Conservation (phyloP, 2,329 filamentous ascomycete species). For the Penicillium sp. region DNA sequence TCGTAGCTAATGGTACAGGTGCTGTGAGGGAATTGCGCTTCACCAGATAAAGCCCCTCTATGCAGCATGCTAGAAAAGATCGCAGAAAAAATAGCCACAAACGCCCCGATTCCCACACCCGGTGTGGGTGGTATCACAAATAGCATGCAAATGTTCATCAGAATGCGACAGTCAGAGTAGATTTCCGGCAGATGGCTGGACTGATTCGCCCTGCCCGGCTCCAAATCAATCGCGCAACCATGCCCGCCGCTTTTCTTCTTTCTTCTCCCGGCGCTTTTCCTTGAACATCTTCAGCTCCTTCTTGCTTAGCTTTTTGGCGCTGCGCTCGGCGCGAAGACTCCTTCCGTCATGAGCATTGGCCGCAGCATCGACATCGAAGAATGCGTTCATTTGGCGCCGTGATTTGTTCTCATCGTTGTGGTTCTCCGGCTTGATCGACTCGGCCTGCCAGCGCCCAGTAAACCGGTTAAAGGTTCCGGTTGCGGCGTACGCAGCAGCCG, state of each 20-base stretch:
- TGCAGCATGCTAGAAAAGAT: conserved; percentile 7
- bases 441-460: conserved; percentile 76
- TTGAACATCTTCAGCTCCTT: conserved; percentile 87
- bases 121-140: conserved; percentile 15
- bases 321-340: conserved; percentile 86
- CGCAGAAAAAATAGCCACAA: conserved; percentile 12
- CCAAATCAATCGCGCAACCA: conserved; percentile 76
- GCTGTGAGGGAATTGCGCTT: conserved; percentile 3
- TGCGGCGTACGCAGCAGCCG: conserved; percentile 58
- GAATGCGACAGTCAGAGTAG: not conserved
- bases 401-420: conserved; percentile 88
- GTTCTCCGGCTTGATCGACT: conserved; percentile 66
- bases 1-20: conserved; percentile 15
- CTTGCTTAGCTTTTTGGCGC: conserved; percentile 78
- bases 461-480: conserved; percentile 85
- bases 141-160: not conserved
- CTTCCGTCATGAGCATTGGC: conserved; percentile 87
- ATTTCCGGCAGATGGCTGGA: not conserved
- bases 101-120: conserved; percentile 19
- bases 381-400: conserved; percentile 83
- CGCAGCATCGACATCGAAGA: conserved; percentile 92
- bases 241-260: conserved; percentile 89
- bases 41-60: conserved; percentile 9
- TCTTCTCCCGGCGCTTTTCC: conserved; percentile 81
- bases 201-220: not conserved